phyloP scores from a whole-genome alignment of 768 basidiomycete species.

The Leccinum obscurum region DNA sequence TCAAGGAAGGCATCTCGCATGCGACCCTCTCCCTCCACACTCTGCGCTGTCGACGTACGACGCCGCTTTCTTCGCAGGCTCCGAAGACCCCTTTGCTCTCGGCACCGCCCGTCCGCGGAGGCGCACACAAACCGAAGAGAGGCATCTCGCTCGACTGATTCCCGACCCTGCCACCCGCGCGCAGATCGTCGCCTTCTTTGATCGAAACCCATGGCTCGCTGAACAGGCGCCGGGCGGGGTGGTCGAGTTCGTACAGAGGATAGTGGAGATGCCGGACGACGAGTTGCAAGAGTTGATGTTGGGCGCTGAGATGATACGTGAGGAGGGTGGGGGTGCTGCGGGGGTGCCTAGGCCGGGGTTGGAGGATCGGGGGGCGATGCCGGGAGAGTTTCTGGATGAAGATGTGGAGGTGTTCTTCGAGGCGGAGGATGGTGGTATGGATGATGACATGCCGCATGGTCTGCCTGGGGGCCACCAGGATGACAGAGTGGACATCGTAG shows the following conservation, averaged over 20 bases:
- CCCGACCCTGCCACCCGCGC: slow-evolving; percentile 57
- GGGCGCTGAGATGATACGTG: slow-evolving; percentile 41
- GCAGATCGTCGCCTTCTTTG: slow-evolving; percentile 62
- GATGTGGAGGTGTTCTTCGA: slow-evolving; percentile 26
- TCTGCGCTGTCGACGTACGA: slow-evolving; percentile 64
- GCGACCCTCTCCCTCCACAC: slow-evolving; percentile 84
- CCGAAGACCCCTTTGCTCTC: slow-evolving; percentile 49
- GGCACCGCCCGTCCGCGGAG: slow-evolving; percentile 32
- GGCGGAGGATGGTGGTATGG: slow-evolving; percentile 26
- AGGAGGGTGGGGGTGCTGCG: slow-evolving; percentile 24
- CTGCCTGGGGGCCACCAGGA: slow-evolving; percentile 24
- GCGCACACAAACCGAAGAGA: slow-evolving; percentile 46
- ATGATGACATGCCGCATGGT: slow-evolving; percentile 15
- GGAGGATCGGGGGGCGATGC: slow-evolving; percentile 34
- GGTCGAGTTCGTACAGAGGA: slow-evolving; percentile 59
- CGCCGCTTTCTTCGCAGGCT: slow-evolving; percentile 68
- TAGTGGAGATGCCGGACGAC: slow-evolving; percentile 55
- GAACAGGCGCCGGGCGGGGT: slow-evolving; percentile 64
- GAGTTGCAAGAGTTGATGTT: slow-evolving; percentile 62
- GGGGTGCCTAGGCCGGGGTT: slow-evolving; percentile 25
- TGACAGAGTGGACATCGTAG: slow-evolving; percentile 34
- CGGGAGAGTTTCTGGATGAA: slow-evolving; percentile 48
- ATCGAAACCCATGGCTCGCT: slow-evolving; percentile 54
- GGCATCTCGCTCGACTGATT: slow-evolving; percentile 54
- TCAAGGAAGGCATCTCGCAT: slow-evolving; percentile 56